Percentiles rank a stretch among this genome's conserved stretches.
Evolutionary conservation across 2,329 filamentous ascomycete genomes (phyloP).

Genomic region (Cladosporium oxysporum): DNA sequence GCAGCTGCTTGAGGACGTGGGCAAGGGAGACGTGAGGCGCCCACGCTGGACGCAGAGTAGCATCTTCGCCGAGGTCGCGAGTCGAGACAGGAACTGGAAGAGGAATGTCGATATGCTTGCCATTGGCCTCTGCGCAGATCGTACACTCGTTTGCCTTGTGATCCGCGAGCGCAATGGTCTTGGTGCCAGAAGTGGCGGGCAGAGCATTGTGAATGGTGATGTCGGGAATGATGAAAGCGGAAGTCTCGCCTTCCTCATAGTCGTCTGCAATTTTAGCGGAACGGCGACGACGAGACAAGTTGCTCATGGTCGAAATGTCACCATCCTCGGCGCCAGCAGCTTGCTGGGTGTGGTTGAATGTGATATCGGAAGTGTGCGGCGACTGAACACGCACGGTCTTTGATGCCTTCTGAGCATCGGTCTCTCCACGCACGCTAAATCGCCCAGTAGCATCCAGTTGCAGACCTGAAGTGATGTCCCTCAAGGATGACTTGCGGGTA

Average conservation of each 20-base stretch:
- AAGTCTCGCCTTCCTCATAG: conserved; percentile 48
- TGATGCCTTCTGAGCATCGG: conserved; percentile 31
- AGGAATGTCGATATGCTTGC: conserved; percentile 44
- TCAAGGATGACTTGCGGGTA: conserved; percentile 58
- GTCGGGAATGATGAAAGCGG: conserved; percentile 65
- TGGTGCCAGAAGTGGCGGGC: conserved; percentile 16
- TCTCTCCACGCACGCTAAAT: conserved; percentile 27
- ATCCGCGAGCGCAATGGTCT: conserved; percentile 26
- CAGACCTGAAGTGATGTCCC: conserved; percentile 46
- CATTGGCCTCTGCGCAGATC: conserved; percentile 47
- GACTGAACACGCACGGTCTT: conserved; percentile 41
- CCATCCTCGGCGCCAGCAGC: conserved; percentile 37
- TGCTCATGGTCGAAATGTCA: conserved; percentile 51
- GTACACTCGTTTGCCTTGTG: conserved; percentile 57
- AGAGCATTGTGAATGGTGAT: conserved; percentile 52
- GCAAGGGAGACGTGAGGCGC: conserved; percentile 72
- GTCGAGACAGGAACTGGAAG: conserved; percentile 36
- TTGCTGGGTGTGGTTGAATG: conserved; percentile 32
- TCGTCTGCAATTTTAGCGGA: conserved; percentile 23
- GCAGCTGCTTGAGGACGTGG: conserved; percentile 77
- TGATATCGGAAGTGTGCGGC: conserved; percentile 36
- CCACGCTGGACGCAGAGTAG: conserved; percentile 63
- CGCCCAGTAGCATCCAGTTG: conserved; percentile 32
- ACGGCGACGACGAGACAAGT: conserved; percentile 50
- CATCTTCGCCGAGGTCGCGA: conserved; percentile 37